Percentiles rank a stretch among this genome's conserved stretches.
phyloP scores from a whole-genome alignment of 1,139 yeast species.

The Schwanniomyces etchellsii region DNA sequence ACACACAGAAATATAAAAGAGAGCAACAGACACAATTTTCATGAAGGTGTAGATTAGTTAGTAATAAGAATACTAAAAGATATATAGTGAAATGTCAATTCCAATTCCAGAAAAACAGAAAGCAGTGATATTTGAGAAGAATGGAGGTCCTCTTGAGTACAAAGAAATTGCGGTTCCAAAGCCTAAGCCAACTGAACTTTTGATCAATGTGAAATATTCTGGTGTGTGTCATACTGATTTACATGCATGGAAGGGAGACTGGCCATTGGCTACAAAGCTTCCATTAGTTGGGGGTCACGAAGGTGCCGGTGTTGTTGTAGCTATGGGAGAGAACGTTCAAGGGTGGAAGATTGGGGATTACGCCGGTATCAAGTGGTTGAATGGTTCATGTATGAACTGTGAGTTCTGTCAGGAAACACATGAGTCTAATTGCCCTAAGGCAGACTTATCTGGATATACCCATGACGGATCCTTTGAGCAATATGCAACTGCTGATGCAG shows the following conservation, averaged over 20 bases:
- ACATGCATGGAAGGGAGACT: conserved; percentile 79
- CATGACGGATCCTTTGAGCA: conserved; percentile 72
- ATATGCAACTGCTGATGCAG: conserved; percentile 78
- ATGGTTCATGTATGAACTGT: conserved; percentile 66
- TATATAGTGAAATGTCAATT: conserved; percentile 6
- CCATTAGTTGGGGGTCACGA: conserved; percentile 81
- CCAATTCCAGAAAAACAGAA: conserved; percentile 32
- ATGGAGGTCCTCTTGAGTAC: conserved; percentile 45
- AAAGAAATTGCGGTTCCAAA: conserved; percentile 63
- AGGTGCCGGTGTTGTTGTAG: conserved; percentile 80
- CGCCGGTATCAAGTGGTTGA: conserved; percentile 75
- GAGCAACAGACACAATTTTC: too few relatives aligned
- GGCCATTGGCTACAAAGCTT: conserved; percentile 63
- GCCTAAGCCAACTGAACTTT: conserved; percentile 63
- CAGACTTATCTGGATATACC: conserved; percentile 65
- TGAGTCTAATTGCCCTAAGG: conserved; percentile 64
- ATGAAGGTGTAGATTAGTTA: too few relatives aligned
- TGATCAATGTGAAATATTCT: conserved; percentile 65
- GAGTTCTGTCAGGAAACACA: conserved; percentile 60
- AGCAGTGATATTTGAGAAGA: conserved; percentile 32
- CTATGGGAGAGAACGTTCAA: conserved; percentile 57
- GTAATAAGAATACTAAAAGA: background rate
- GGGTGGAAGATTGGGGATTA: conserved; percentile 67
- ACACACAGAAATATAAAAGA: too few relatives aligned
- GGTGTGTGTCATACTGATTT: conserved; percentile 80